A percentile compares a stretch with the other conserved stretches of the same genome.
These are phyloP conservation scores for Epichloe sibirici DNA, from an alignment of 2,329 filamentous ascomycete genomes.

Conservation along the genomic window DNA sequence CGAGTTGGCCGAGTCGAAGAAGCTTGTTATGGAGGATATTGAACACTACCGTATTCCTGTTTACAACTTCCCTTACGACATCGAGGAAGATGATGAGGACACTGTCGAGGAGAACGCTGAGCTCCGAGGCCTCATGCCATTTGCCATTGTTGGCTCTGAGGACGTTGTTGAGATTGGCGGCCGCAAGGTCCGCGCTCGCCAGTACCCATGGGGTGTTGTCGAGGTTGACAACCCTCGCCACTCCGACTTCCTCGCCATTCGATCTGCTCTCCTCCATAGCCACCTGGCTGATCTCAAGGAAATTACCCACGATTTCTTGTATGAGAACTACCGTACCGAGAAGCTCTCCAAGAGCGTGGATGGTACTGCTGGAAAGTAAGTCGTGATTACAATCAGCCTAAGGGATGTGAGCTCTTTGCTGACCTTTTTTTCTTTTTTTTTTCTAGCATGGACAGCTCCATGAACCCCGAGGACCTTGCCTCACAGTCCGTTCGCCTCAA, in stretches of 20 bases:
- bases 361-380: constrained; percentile 76
- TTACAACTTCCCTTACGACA: constrained; percentile 99
- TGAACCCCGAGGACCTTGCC: constrained; percentile 95
- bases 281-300: constrained; percentile 98
- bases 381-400: constrained; percentile 19
- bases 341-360: constrained; percentile 99
- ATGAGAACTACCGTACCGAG: constrained; percentile 99
- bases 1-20: constrained; percentile 97
- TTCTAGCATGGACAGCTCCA: constrained; percentile 55
- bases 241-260: constrained; percentile 95
- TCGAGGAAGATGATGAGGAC: constrained; percentile 98
- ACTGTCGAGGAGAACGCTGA: constrained; percentile 99
- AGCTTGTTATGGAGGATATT: constrained; percentile 99
- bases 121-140: constrained; percentile 93
- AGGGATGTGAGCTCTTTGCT: constrained; percentile 12
- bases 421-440: constrained; percentile 11
- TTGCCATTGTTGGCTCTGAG: constrained; percentile 96
- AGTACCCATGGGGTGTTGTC: constrained; percentile 98
- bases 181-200: constrained; percentile 81
- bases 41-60: constrained; percentile 99
- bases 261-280: constrained; percentile 91
- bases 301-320: constrained; percentile 98
- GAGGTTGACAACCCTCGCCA: constrained; percentile 99
- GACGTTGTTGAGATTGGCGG: constrained; percentile 90
- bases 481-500: constrained; percentile 97